Evolutionary conservation across 1,284 basidiomycete genomes (phyloP).

Genomic region (Waitea zeae): DNA sequence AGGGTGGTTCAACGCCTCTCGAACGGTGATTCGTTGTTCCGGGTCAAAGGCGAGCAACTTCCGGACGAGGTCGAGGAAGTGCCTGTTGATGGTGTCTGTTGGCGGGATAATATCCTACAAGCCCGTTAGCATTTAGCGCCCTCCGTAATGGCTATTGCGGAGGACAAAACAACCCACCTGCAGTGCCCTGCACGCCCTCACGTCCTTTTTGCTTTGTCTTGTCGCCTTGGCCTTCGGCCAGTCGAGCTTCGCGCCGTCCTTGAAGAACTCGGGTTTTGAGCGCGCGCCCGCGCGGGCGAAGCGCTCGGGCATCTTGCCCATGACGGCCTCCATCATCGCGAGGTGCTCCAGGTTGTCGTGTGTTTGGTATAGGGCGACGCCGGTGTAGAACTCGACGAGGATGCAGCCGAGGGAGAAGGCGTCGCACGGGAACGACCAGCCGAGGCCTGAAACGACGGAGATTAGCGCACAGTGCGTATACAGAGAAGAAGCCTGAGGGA

Average conservation of each 20-base stretch:
- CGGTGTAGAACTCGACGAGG: slow-evolving; percentile 96
- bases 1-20: slow-evolving; percentile 74
- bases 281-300: slow-evolving; percentile 58
- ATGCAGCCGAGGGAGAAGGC: slow-evolving; percentile 98
- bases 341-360: slow-evolving; percentile 98
- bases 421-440: slow-evolving; percentile 98
- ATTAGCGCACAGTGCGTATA: too few species aligned
- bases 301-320: slow-evolving; percentile 88
- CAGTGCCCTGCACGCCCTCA: slow-evolving; percentile 71
- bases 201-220: slow-evolving; percentile 87
- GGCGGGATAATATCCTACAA: slow-evolving; percentile 80
- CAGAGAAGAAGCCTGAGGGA: neutral
- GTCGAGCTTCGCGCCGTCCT: slow-evolving; percentile 66
- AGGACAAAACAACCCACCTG: slow-evolving; percentile 26
- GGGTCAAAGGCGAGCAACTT: slow-evolving; percentile 89
- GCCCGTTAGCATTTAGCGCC: slow-evolving; percentile 22
- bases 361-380: slow-evolving; percentile 94
- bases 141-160: slow-evolving; percentile 1
- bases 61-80: slow-evolving; percentile 79
- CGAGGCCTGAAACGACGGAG: slow-evolving; percentile 46
- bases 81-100: slow-evolving; percentile 49
- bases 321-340: slow-evolving; percentile 99
- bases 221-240: slow-evolving; percentile 83
- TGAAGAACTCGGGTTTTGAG: slow-evolving; percentile 87
- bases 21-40: slow-evolving; percentile 68